Evolutionary conservation across 1,284 basidiomycete genomes (phyloP).

Genomic region (Fistulina hepatica): DNA sequence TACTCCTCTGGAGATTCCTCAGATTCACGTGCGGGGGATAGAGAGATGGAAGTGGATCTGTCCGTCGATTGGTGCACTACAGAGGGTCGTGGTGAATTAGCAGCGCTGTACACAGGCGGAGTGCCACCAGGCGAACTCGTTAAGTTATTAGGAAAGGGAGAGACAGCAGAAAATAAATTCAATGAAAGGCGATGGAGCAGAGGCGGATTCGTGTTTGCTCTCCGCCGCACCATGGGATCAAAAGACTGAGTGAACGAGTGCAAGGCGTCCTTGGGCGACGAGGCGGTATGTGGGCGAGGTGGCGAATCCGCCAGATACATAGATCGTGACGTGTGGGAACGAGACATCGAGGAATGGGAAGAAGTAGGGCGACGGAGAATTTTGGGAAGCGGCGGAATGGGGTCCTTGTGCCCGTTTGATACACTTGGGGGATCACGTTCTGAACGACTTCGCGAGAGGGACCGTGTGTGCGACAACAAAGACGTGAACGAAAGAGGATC

Average conservation of each 20-base stretch:
- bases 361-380: neutral
- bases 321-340: constrained; percentile 11
- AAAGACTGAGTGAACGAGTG: constrained; percentile 9
- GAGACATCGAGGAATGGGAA: constrained; percentile 15
- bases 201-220: constrained; percentile 61
- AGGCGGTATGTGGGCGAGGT: constrained; percentile 8
- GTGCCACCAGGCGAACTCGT: constrained; percentile 16
- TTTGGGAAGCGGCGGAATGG: neutral
- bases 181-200: constrained; percentile 61
- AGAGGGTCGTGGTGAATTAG: constrained; percentile 36
- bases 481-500: constrained; percentile 18
- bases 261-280: constrained; percentile 12
- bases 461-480: constrained; percentile 22
- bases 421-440: constrained; percentile 25
- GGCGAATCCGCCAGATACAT: neutral
- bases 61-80: constrained; percentile 23
- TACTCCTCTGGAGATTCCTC: constrained; percentile 67
- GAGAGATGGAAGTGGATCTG: constrained; percentile 34
- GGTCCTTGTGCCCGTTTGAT: neutral
- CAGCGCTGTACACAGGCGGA: constrained; percentile 21
- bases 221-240: constrained; percentile 29
- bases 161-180: constrained; percentile 47
- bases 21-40: constrained; percentile 36
- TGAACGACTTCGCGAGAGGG: constrained; percentile 41
- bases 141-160: constrained; percentile 24